Percentiles rank a stretch among this genome's conserved stretches.
Conservation (phyloP, 1,139 yeast species). For the Zygosaccharomyces pseudobailii region DNA sequence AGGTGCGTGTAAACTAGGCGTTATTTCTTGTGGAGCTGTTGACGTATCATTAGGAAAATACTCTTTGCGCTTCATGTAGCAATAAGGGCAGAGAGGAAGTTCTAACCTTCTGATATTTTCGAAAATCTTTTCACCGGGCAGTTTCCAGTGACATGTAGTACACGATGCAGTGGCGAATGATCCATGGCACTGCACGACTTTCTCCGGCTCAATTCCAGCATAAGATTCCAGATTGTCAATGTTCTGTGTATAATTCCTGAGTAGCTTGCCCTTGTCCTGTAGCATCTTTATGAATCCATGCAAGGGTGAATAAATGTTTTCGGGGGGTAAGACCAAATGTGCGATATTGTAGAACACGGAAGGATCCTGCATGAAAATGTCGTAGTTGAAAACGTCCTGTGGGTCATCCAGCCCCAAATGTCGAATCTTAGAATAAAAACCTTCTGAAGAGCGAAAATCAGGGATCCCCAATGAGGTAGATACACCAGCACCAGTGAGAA, state of each 20-base stretch:
- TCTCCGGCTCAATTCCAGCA: slow-evolving; percentile 70
- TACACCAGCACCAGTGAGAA: slow-evolving; percentile 94
- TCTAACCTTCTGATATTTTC: slow-evolving; percentile 55
- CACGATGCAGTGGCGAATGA: slow-evolving; percentile 92
- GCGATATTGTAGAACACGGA: slow-evolving; percentile 82
- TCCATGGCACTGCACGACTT: slow-evolving; percentile 91
- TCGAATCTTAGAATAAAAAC: slow-evolving; percentile 71
- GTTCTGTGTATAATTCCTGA: slow-evolving; percentile 90
- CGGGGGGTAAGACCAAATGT: slow-evolving; percentile 80
- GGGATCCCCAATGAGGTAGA: slow-evolving; percentile 92
- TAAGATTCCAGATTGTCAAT: slow-evolving; percentile 86
- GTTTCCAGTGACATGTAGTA: slow-evolving; percentile 64
- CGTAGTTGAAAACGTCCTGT: slow-evolving; percentile 86
- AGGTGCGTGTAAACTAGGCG: slow-evolving; percentile 28
- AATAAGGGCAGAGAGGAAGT: slow-evolving; percentile 70
- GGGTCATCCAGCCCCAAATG: slow-evolving; percentile 80
- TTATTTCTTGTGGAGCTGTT: slow-evolving; percentile 6
- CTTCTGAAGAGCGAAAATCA: slow-evolving; percentile 87
- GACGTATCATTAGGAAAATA: slow-evolving; percentile 24
- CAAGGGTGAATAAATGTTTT: slow-evolving; percentile 68
- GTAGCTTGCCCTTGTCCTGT: slow-evolving; percentile 71
- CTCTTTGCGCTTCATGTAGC: slow-evolving; percentile 45
- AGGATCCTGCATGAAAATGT: slow-evolving; percentile 73
- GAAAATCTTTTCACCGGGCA: slow-evolving; percentile 64
- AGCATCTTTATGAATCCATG: slow-evolving; percentile 76